A percentile compares a stretch with the other conserved stretches of the same genome.
Conservation (phyloP, 2,329 filamentous ascomycete species). For the Neobulgaria alba region DNA sequence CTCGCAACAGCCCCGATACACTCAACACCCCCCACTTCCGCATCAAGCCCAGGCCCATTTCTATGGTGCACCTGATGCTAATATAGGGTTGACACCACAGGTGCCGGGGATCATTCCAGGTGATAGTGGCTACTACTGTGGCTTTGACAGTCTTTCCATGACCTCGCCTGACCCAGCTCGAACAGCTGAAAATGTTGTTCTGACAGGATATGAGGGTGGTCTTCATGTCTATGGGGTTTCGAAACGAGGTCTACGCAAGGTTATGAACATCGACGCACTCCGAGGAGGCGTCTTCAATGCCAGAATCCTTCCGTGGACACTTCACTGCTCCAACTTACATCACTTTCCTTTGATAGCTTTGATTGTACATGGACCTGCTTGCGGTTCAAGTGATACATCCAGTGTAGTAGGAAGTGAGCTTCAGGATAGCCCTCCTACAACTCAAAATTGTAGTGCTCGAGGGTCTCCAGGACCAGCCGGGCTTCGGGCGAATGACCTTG, state of each 20-base stretch:
- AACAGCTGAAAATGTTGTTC: constrained; percentile 51
- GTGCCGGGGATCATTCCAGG: constrained; percentile 51
- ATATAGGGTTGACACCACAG: constrained; percentile 44
- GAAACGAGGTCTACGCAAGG: constrained; percentile 60
- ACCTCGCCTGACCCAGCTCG: constrained; percentile 25
- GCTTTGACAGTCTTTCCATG: constrained; percentile 63
- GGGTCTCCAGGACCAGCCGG: constrained; percentile 31
- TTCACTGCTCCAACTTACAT: constrained; percentile 42
- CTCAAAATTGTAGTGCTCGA: constrained; percentile 16
- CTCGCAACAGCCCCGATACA: constrained; percentile 39
- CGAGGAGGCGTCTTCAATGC: constrained; percentile 73
- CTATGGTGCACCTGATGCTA: constrained; percentile 65
- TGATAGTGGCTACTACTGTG: constrained; percentile 67
- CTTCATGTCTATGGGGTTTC: constrained; percentile 68
- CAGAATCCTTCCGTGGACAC: constrained; percentile 68
- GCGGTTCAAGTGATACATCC: constrained; percentile 24
- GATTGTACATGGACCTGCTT: constrained; percentile 69
- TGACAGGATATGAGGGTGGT: constrained; percentile 74
- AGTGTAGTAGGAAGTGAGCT: constrained; percentile 15
- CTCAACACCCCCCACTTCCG: constrained; percentile 55
- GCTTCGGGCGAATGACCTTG: constrained; percentile 29
- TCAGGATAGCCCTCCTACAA: constrained; percentile 13
- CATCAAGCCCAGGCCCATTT: constrained; percentile 72
- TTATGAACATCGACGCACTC: constrained; percentile 66
- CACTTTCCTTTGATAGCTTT: constrained; percentile 69